Conservation (phyloP, 192 early-diverging fungal species). For the Mortierella hygrophila region DNA sequence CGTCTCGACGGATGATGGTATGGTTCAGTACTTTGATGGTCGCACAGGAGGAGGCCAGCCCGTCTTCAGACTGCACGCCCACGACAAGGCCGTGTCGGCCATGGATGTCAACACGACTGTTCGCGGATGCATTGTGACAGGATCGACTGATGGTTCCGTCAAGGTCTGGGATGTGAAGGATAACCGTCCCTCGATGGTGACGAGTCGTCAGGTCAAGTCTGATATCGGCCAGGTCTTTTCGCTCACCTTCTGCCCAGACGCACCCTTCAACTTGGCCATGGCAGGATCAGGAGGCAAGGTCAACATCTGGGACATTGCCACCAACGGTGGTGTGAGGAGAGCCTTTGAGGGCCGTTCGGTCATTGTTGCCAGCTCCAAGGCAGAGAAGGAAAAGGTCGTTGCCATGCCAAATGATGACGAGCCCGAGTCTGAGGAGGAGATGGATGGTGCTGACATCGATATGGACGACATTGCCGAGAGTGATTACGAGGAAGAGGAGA, state of each 20-base stretch:
- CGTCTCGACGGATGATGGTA: conserved; percentile 92
- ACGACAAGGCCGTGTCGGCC: conserved; percentile 89
- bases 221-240: conserved; percentile 84
- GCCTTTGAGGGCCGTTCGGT: conserved; percentile 67
- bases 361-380: conserved; percentile 36
- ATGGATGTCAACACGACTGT: conserved; percentile 87
- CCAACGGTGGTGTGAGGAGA: conserved; percentile 85
- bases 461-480: conserved; percentile 51
- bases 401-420: conserved; percentile 47
- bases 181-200: conserved; percentile 82
- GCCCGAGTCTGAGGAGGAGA: conserved; percentile 56
- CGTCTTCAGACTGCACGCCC: conserved; percentile 92
- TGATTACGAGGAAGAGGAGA: conserved; percentile 55
- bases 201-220: conserved; percentile 70
- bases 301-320: conserved; percentile 92
- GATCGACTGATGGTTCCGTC: conserved; percentile 88
- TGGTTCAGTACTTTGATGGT: conserved; percentile 92
- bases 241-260: conserved; percentile 89
- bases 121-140: conserved; percentile 91
- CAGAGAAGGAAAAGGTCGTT: conserved; percentile 50
- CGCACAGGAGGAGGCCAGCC: conserved; percentile 61
- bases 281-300: conserved; percentile 92
- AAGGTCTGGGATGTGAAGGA: conserved; percentile 95
- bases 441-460: conserved; percentile 55
- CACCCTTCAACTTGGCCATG: conserved; percentile 89